Conservation (phyloP, 192 early-diverging fungal genomes). For the Rhizophagus clarus region DNA sequence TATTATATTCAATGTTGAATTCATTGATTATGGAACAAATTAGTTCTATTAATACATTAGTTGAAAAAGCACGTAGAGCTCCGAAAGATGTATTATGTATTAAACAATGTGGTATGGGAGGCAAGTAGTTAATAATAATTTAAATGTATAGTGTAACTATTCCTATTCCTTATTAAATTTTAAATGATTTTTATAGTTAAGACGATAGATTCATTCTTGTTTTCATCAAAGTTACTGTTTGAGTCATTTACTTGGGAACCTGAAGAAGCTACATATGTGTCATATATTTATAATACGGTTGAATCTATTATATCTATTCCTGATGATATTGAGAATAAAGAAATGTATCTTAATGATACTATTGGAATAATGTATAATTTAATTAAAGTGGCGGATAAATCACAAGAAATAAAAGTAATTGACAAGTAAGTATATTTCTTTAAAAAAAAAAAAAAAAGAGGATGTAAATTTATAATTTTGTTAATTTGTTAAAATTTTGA, state of each 20-base stretch:
- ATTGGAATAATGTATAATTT: background rate
- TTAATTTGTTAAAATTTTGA: background rate
- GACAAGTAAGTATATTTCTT: background rate
- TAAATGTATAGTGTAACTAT: background rate
- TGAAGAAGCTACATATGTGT: background rate
- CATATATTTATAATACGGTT: background rate
- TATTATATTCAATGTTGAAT: background rate
- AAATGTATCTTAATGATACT: background rate
- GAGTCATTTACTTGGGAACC: background rate
- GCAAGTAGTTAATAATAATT: background rate
- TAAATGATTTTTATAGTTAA: background rate
- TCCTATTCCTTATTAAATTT: background rate
- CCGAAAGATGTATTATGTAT: background rate
- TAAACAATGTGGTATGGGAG: background rate
- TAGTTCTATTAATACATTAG: slow-evolving; percentile 1
- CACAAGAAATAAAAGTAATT: background rate
- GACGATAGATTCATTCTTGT: background rate
- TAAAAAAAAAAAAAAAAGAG: too few species aligned
- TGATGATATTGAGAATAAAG: background rate
- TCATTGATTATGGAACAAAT: background rate
- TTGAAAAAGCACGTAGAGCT: background rate
- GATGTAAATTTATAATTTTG: background rate
- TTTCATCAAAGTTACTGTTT: background rate
- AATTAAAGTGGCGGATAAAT: background rate
- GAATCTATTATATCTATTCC: background rate